A percentile compares a stretch with the other conserved stretches of the same genome.
Evolutionary conservation across 2,329 filamentous ascomycete species (phyloP).

Genomic region (Eutypa lata): DNA sequence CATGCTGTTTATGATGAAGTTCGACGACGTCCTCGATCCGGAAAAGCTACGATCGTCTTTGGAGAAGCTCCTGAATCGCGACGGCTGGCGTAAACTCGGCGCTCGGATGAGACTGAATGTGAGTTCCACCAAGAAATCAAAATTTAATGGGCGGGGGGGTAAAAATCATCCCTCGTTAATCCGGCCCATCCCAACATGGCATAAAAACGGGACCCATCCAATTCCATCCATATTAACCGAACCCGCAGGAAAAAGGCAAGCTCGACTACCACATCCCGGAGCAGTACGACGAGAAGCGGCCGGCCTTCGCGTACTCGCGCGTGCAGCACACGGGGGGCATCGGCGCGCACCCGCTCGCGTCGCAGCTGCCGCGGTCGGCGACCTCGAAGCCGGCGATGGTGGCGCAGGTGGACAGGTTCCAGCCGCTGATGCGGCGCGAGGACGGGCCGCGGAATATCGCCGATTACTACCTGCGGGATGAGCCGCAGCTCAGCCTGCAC

Average conservation of each 20-base stretch:
- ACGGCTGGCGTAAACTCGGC: not conserved
- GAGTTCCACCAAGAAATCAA: not conserved
- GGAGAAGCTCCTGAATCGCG: not conserved
- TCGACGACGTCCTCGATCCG: not conserved
- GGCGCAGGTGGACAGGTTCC: not conserved
- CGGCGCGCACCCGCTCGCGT: constrained; percentile 38
- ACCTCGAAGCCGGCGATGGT: constrained; percentile 11
- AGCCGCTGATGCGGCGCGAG: no score
- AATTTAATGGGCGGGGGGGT: no score
- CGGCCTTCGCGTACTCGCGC: constrained; percentile 39
- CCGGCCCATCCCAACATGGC: no score
- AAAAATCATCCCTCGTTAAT: no score
- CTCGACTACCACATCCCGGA: constrained; percentile 41
- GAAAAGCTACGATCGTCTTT: not conserved
- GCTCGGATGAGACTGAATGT: not conserved
- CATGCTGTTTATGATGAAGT: not conserved
- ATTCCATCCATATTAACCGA: not conserved
- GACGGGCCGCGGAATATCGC: no score
- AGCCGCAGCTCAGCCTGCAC: no score
- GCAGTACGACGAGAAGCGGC: constrained; percentile 34
- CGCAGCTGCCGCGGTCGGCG: constrained; percentile 31
- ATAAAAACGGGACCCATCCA: not conserved
- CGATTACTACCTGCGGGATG: no score
- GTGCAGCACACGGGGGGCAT: constrained; percentile 32
- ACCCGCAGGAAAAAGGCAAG: not conserved